Percentiles rank a stretch among this genome's conserved stretches.
phyloP scores from a whole-genome alignment of 1,284 basidiomycete genomes.

The Lentinus polychrous region DNA sequence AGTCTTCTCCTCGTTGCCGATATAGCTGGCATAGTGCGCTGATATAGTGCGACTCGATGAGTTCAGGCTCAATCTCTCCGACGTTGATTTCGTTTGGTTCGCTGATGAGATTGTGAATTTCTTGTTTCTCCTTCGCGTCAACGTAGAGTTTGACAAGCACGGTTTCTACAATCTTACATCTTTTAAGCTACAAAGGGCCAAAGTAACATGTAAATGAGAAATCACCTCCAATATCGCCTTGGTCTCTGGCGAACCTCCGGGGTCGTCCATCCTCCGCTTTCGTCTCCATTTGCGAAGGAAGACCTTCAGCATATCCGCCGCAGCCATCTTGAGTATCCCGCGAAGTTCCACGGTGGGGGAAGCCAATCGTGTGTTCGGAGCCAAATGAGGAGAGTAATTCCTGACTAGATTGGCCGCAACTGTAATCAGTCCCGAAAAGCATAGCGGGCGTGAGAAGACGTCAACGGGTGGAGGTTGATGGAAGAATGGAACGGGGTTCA shows the following conservation, averaged over 20 bases:
- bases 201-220: slow-evolving; percentile 17
- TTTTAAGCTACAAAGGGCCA: slow-evolving; percentile 5
- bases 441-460: slow-evolving; percentile 17
- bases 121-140: slow-evolving; percentile 46
- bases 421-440: slow-evolving; percentile 56
- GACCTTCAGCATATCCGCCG: slow-evolving; percentile 59
- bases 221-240: slow-evolving; percentile 16
- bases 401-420: slow-evolving; percentile 82
- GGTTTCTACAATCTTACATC: slow-evolving; percentile 74
- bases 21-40: slow-evolving; percentile 63
- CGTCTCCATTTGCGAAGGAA: slow-evolving; percentile 50
- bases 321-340: slow-evolving; percentile 49
- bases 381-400: slow-evolving; percentile 82
- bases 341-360: slow-evolving; percentile 62
- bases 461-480: slow-evolving; percentile 19
- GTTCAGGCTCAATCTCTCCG: slow-evolving; percentile 56
- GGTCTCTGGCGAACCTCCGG: slow-evolving; percentile 8
- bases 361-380: slow-evolving; percentile 62
- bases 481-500: slow-evolving; percentile 21
- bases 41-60: slow-evolving; percentile 49
- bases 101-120: slow-evolving; percentile 57
- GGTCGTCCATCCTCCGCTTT: slow-evolving; percentile 17
- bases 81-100: slow-evolving; percentile 53
- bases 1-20: slow-evolving; percentile 47
- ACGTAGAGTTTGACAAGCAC: slow-evolving; percentile 73